Base-by-base conservation (phyloP, 768 basidiomycete genomes). In the Psilocybe cubensis region DNA sequence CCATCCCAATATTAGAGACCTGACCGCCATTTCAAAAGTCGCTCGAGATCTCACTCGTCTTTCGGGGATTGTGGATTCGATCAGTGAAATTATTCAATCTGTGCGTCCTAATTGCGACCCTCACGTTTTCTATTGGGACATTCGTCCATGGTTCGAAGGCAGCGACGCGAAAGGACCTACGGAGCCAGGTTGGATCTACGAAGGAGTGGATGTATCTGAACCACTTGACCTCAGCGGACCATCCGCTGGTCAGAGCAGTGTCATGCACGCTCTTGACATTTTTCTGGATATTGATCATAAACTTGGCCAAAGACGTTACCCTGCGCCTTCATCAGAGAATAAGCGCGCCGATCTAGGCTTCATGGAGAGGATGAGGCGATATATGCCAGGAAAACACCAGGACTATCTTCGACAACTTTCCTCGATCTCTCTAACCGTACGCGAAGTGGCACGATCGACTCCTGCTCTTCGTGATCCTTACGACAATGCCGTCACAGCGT, bases 361-460 rank as follows among this genome's bases (percentile, higher is more conserved):
- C 76, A 94, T 98, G 88, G 87, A 90, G 56, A 83, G 93, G 46
- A 97, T 97, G 95, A 77, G 92, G 56, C 83, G 84, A 20, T 98
- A 98, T 74, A 98, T 98, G 96, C 96, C 96, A 0, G 89, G 90
- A 12, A 84, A 83, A 52, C 96, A 98, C 74, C 87, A 92, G 41
- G 85, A 88, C 44, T 98, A 94, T 75, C 83, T 98, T 53, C 71
- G 74, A 21, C 83, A 86, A 64, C 81, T 98, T 33, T 76, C 83
- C 1, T 73, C 77, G 11, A 77, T 80, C 51, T 81, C 84, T 12
- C 86, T 75, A n/a, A 78, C 86, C 20, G 66, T 93, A 50, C 84
- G 91, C 21, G 80, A 84, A 33, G 72, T 87, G 28, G 89, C 86
- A 1, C 78, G 78, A 55, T 68, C 72, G 41, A 84, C 79, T 12